Base-by-base conservation (phyloP, 176 grass and related monocot genomes). In the Neostapfia colusana region DNA sequence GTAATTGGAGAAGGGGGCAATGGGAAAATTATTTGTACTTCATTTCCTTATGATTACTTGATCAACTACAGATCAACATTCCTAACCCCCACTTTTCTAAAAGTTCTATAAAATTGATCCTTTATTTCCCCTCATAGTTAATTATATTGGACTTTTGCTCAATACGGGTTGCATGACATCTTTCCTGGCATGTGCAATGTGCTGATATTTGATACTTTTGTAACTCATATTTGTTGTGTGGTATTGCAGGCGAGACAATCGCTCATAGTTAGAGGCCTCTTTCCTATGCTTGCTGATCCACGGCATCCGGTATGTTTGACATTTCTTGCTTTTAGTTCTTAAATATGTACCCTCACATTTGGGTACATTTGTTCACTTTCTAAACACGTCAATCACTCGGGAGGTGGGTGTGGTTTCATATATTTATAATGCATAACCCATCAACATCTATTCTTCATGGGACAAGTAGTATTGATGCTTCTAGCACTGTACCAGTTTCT, bases 241-340 rank as follows among this genome's bases (percentile, higher is more conserved):
- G 7, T 60, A 41, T 38, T 92, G 77, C 89, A 99, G 96, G 96
- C 96, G 67, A 95, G 96, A 58, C 96, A 99, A 62, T 99, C 96
- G 0, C 96, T 99, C 65, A 83, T 99, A 83, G 96, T 99, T 58
- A 87, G 96, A 77, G 96, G 96, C 31, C 92, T 99, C 66, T 99
- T 95, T 73, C 96, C 92, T n/a, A 95, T 95, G 89, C 90, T 99
- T 69, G 96, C 96, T 51, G 96, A 99, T 89, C 96, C 96, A 40
- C 85, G 96, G 6, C 96, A 99, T 67, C 92, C 92, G 42, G 96
- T 99, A 90, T 90, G 96, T 90, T 73, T 26, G 31, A 31, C 61
- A 50, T 57, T 65, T 65, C 20, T 48, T 61, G 71, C 27, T 42
- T 13, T 84, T 75, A 7, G 13, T 44, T 68, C 31, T 3, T 31